These are phyloP conservation scores for Piromyces finnis DNA, from an alignment of 192 early-diverging fungal genomes.

Conservation along the genomic window DNA sequence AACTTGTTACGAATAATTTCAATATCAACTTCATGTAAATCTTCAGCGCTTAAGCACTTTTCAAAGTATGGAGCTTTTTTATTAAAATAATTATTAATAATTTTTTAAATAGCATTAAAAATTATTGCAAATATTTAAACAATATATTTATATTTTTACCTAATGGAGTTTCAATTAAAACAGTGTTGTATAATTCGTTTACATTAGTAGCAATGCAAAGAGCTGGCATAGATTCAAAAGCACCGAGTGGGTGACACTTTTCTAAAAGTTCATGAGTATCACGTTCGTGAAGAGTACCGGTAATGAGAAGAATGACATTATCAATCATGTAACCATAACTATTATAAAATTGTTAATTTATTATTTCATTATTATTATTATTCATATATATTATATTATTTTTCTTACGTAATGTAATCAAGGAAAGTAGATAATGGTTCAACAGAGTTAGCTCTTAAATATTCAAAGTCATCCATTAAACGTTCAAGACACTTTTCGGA, in stretches of 20 bases:
- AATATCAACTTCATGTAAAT: slow-evolving; percentile 98
- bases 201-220: slow-evolving; percentile 95
- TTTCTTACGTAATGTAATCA: slow-evolving; percentile 85
- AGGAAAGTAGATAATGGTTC: slow-evolving; percentile 76
- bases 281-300: slow-evolving; percentile 92
- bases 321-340: slow-evolving; percentile 98
- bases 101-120: too few relatives aligned
- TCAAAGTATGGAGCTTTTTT: slow-evolving; percentile 81
- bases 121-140: too few relatives aligned
- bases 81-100: neutral
- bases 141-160: slow-evolving; percentile 40
- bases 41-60: slow-evolving; percentile 88
- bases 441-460: slow-evolving; percentile 66
- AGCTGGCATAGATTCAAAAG: slow-evolving; percentile 96
- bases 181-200: slow-evolving; percentile 84
- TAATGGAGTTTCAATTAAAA: slow-evolving; percentile 88
- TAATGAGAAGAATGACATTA: slow-evolving; percentile 94
- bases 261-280: slow-evolving; percentile 95
- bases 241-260: slow-evolving; percentile 90
- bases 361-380: neutral
- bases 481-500: slow-evolving; percentile 74
- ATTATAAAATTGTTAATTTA: neutral
- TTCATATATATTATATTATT: neutral
- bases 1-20: slow-evolving; percentile 99
- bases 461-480: slow-evolving; percentile 83